Evolutionary conservation across 805 yeast species (phyloP).

Genomic region (Saccharomyces eubayanus): DNA sequence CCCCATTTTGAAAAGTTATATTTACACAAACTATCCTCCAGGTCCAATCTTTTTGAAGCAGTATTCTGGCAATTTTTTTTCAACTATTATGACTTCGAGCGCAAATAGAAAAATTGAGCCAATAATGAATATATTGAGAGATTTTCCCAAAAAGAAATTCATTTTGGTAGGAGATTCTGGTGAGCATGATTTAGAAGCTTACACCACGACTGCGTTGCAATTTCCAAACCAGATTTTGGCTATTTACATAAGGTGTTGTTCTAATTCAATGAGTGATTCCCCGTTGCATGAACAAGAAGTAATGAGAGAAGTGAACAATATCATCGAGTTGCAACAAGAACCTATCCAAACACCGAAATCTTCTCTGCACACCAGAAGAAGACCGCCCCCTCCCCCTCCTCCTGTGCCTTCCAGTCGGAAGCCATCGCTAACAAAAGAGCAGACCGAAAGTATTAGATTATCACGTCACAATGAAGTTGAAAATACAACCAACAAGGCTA

Average conservation of each 20-base stretch:
- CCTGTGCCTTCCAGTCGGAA: constrained; percentile 17
- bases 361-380: neutral
- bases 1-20: constrained; percentile 34
- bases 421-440: constrained; percentile 14
- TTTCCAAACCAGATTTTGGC: constrained; percentile 61
- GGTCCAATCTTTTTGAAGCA: constrained; percentile 86
- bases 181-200: constrained; percentile 90
- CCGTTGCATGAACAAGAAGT: constrained; percentile 31
- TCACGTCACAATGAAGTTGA: constrained; percentile 10
- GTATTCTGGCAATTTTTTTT: constrained; percentile 71
- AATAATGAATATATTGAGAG: constrained; percentile 52
- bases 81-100: constrained; percentile 80
- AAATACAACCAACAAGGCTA: constrained; percentile 6
- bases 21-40: constrained; percentile 45
- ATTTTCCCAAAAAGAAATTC: constrained; percentile 72
- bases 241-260: constrained; percentile 74
- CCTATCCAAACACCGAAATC: constrained; percentile 4
- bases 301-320: constrained; percentile 26
- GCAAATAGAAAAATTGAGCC: constrained; percentile 68
- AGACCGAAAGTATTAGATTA: constrained; percentile 6
- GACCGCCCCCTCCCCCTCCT: constrained; percentile 20
- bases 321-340: constrained; percentile 8
- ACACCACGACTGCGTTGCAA: constrained; percentile 53
- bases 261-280: constrained; percentile 53
- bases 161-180: constrained; percentile 92